Conservation (phyloP, 169 alveolate species). For the Eimeria acervulina region DNA sequence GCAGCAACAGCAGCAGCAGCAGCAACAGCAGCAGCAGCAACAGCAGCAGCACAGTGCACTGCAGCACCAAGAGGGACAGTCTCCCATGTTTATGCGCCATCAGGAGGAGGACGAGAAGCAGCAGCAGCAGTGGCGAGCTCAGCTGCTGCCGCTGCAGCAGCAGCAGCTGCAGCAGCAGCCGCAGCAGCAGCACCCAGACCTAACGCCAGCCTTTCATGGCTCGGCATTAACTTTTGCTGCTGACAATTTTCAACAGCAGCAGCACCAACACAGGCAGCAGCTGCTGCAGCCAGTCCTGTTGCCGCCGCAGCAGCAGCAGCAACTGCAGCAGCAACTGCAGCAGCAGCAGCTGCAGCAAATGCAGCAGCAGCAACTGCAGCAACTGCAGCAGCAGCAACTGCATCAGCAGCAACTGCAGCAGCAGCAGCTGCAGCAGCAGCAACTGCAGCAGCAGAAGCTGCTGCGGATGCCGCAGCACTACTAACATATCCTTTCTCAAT, state of each 20-base stretch:
- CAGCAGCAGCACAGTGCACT: background rate
- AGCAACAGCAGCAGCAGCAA: constrained; percentile 16
- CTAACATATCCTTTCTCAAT: background rate
- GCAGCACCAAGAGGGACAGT: constrained; percentile 13
- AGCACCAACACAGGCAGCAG: background rate
- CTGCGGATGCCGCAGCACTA: constrained; percentile 60
- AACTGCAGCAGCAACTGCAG: constrained; percentile 21
- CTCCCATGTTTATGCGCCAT: background rate
- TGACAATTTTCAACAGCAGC: background rate
- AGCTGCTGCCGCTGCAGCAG: constrained; percentile 10
- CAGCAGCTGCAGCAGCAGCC: constrained; percentile 1
- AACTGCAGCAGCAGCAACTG: background rate
- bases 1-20: constrained; percentile 39
- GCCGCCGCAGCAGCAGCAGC: constrained; percentile 21
- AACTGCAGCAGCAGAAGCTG: constrained; percentile 31
- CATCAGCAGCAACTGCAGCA: constrained; percentile 19
- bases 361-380: constrained; percentile 27
- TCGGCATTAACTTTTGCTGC: constrained; percentile 24
- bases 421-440: constrained; percentile 23
- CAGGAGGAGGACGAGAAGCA: constrained; percentile 32
- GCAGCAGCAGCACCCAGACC: background rate
- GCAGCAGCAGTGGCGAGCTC: background rate
- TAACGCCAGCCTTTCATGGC: background rate
- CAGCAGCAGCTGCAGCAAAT: background rate
- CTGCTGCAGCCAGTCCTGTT: constrained; percentile 54